Evolutionary conservation across 768 basidiomycete species (phyloP).

Genomic region (Tephrocybe rancida): DNA sequence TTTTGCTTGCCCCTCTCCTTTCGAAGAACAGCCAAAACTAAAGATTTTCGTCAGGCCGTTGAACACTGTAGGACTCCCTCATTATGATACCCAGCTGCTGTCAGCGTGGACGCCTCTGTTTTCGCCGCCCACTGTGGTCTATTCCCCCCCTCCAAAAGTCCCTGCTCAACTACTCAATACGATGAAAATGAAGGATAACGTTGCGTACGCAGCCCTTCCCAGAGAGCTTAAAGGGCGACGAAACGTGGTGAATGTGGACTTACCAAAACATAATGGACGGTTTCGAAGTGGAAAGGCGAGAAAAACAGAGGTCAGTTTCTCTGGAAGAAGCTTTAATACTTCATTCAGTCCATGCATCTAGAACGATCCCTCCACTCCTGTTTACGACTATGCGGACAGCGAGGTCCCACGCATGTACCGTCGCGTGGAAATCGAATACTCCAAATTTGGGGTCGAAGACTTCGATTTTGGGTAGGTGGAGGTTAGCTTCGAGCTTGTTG

Average conservation of each 20-base stretch:
- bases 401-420: conserved; percentile 82
- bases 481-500: background rate
- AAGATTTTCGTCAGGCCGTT: conserved; percentile 61
- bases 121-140: conserved; percentile 40
- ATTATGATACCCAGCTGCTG: conserved; percentile 73
- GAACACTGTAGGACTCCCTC: conserved; percentile 86
- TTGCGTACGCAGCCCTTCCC: conserved; percentile 88
- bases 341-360: conserved; percentile 23
- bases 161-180: conserved; percentile 74
- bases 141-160: conserved; percentile 76
- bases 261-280: conserved; percentile 61
- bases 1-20: conserved; percentile 1
- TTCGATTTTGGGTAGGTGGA: conserved; percentile 91
- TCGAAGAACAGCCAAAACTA: background rate
- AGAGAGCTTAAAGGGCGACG: conserved; percentile 83
- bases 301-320: conserved; percentile 42
- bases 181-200: conserved; percentile 87
- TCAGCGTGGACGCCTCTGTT: conserved; percentile 66
- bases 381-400: conserved; percentile 52
- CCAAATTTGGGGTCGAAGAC: conserved; percentile 97
- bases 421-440: conserved; percentile 96
- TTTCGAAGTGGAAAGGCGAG: conserved; percentile 83
- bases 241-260: conserved; percentile 64
- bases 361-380: conserved; percentile 56
- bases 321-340: background rate